phyloP scores from a whole-genome alignment of 2,329 filamentous ascomycete genomes.

The Talaromyces marneffei region DNA sequence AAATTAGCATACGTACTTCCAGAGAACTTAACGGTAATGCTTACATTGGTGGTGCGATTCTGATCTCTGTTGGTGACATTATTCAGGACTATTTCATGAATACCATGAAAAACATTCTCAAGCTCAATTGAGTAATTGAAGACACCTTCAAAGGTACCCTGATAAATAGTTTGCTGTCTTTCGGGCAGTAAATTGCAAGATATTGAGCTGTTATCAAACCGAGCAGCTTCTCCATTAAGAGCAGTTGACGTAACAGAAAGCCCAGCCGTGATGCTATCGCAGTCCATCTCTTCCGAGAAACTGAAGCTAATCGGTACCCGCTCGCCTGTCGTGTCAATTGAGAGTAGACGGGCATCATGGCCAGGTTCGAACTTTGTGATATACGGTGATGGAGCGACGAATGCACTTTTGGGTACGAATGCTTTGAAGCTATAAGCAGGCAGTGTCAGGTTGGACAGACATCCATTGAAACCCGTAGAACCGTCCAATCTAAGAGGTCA shows the following conservation, averaged over 20 bases:
- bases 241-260: constrained; percentile 48
- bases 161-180: constrained; percentile 25
- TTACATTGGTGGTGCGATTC: constrained; percentile 25
- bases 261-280: constrained; percentile 42
- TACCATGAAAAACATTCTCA: constrained; percentile 50
- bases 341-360: constrained; percentile 50
- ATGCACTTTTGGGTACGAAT: constrained; percentile 47
- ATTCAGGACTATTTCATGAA: constrained; percentile 49
- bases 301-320: constrained; percentile 45
- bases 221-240: constrained; percentile 35
- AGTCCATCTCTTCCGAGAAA: constrained; percentile 54
- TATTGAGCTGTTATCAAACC: constrained; percentile 38
- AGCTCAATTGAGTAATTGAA: constrained; percentile 48
- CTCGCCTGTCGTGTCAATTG: constrained; percentile 35
- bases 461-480: constrained; percentile 45
- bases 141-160: constrained; percentile 45
- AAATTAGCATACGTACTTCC: background rate
- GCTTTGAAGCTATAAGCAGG: constrained; percentile 50
- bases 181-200: constrained; percentile 35
- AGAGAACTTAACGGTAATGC: background rate
- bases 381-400: constrained; percentile 45
- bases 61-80: constrained; percentile 43
- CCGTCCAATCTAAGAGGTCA: constrained; percentile 32
- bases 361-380: constrained; percentile 53
- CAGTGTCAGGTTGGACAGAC: constrained; percentile 46